Base-by-base conservation (phyloP, 768 basidiomycete species). In the Suillus alpinus region DNA sequence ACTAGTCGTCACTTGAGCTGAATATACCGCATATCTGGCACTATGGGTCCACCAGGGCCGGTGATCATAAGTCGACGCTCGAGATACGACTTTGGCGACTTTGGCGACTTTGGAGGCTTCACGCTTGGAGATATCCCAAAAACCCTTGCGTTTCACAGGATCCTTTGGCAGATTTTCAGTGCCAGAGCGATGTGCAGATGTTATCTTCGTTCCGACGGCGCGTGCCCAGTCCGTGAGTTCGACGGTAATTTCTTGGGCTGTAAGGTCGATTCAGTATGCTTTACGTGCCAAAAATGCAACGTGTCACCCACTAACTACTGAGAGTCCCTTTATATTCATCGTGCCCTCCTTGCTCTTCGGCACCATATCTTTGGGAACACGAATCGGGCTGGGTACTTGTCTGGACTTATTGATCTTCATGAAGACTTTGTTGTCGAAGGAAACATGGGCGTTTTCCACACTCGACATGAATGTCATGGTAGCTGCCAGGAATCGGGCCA, bases 161-260 rank as follows among this genome's bases (percentile, higher is more conserved):
- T 62, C 36, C 37, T 29, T 32, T 2, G 39, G 20, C 13, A 52
- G 31, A 18, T 32, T 32, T 4, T 43, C 52, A 1, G 3, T 13
- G 16, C 56, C 58, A 71, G 40, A 67, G 62, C 34, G 63, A 29
- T 72, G 61, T 31, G 65, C 71, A 51, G 76, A 74, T 34, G 76
- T 80, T 68, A 82, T 86, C 64, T 84, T 84, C 2, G 85, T 79
- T 23, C 87, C 86, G 3, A 84, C 83, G 18, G 79, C 76, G 70
- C 89, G 90, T 3, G 90, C 86, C 83, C 85, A 87, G 66, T 83
- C 80, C 75, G 91, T 86, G 18, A 94, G 83, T 58, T 88, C 84
- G 0, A 92, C 91, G 58, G 82, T 83, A 62, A 98, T 92, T 56
- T 84, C 79, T 32, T 95, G 78, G 14, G 87, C 90, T 87, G 50